phyloP scores from a whole-genome alignment of 345 rosid genomes.

The Boechera stricta region DNA sequence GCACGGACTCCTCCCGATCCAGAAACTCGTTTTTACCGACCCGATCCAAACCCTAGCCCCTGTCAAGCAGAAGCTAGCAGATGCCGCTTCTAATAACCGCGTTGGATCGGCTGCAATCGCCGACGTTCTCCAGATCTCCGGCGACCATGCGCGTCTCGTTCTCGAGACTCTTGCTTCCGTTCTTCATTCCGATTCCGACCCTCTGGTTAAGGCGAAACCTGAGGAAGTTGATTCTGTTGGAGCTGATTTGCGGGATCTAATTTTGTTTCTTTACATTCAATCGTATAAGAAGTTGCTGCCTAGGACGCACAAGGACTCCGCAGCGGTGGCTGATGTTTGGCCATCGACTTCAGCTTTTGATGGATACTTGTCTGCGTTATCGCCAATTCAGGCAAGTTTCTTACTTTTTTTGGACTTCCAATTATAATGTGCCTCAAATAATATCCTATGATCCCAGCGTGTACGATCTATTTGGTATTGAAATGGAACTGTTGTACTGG shows the following conservation, averaged over 20 bases:
- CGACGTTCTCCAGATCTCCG: conserved; percentile 88
- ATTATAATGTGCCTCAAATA: conserved; percentile 2
- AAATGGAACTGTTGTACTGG: conserved; percentile 1
- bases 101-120: conserved; percentile 69
- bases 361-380: conserved; percentile 90
- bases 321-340: conserved; percentile 97
- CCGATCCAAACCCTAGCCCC: conserved; percentile 78
- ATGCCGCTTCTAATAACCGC: conserved; percentile 52
- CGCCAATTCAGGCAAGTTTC: conserved; percentile 87
- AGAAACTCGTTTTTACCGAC: conserved; percentile 86
- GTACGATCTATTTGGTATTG: conserved; percentile 17
- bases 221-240: conserved; percentile 70
- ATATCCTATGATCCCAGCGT: neutral
- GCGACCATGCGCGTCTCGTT: conserved; percentile 84
- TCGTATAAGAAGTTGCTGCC: conserved; percentile 93
- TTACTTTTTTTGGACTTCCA: neutral
- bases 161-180: conserved; percentile 88
- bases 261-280: conserved; percentile 85
- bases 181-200: conserved; percentile 80
- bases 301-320: conserved; percentile 91
- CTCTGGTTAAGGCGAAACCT: conserved; percentile 57
- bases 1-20: conserved; percentile 95
- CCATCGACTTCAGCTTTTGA: conserved; percentile 99
- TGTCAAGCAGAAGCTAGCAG: conserved; percentile 62
- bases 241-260: conserved; percentile 87